A percentile compares a stretch with the other conserved stretches of the same genome.
Evolutionary conservation across 768 basidiomycete species (phyloP).

Genomic region (Suillus americanus): DNA sequence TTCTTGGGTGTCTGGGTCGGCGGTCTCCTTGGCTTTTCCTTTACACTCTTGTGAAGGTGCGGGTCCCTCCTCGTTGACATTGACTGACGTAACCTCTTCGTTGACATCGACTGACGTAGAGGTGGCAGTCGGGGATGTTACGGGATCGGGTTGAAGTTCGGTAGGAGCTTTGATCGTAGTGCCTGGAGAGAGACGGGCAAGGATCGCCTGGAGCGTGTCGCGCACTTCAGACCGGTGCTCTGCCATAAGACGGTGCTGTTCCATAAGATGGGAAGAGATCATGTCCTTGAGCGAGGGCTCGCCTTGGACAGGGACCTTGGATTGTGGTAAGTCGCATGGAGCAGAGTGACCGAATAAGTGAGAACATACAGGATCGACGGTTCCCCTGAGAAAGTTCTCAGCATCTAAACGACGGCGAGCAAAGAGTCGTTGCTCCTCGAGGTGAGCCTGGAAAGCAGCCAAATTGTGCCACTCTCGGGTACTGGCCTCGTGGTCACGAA

Average conservation of each 20-base stretch:
- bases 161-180: background rate
- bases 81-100: background rate
- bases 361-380: background rate
- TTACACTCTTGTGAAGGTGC: constrained; percentile 23
- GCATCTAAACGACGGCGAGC: background rate
- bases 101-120: background rate
- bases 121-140: background rate
- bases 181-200: background rate
- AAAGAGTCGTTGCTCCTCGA: background rate
- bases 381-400: background rate
- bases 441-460: background rate
- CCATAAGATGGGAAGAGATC: background rate
- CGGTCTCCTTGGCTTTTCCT: constrained; percentile 36
- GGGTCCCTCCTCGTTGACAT: background rate
- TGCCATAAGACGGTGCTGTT: constrained; percentile 4
- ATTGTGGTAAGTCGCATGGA: background rate
- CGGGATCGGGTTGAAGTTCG: background rate
- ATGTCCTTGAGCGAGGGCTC: background rate
- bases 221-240: constrained; percentile 8
- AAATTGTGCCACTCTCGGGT: background rate
- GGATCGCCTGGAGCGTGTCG: background rate
- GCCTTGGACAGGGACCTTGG: background rate
- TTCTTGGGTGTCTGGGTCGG: constrained; percentile 7
- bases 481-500: constrained; percentile 1
- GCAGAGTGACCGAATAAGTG: background rate